Evolutionary conservation across 768 basidiomycete species (phyloP).

Genomic region (Lentinula sp.): DNA sequence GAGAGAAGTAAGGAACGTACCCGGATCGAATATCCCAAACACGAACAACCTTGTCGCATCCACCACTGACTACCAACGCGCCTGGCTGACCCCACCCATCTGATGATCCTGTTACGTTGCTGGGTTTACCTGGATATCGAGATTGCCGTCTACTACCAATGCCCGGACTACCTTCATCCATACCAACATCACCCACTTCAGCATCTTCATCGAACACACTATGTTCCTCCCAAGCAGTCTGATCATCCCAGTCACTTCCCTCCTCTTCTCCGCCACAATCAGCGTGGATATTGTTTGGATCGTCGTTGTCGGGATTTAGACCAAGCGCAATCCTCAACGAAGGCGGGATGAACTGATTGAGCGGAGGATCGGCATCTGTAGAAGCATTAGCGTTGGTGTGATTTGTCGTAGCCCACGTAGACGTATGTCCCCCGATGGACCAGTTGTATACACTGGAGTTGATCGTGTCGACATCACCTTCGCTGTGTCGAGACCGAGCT

Average conservation of each 20-base stretch:
- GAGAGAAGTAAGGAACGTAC: conserved; percentile 32
- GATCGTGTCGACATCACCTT: background rate
- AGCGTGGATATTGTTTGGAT: conserved; percentile 1
- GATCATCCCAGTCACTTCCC: conserved; percentile 8
- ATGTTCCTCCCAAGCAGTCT: background rate
- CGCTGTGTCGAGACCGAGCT: background rate
- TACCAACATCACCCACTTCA: background rate
- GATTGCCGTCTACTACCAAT: background rate
- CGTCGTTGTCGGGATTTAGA: conserved; percentile 16
- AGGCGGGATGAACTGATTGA: conserved; percentile 25
- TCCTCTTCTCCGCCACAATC: conserved; percentile 10
- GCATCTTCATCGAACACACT: conserved; percentile 14
- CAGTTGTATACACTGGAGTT: background rate
- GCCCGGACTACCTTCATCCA: background rate
- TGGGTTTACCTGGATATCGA: conserved; percentile 29
- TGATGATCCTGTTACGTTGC: conserved; percentile 56
- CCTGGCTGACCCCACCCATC: conserved; percentile 88
- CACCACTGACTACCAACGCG: conserved; percentile 82
- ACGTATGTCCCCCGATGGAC: background rate
- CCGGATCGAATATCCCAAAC: conserved; percentile 91
- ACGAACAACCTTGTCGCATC: conserved; percentile 86
- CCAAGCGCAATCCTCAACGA: conserved; percentile 47
- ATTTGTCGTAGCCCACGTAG: background rate
- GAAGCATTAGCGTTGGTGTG: background rate
- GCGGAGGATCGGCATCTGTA: background rate